These are phyloP conservation scores for Diospyros lotus DNA, from an alignment of 148 eudicot species.

Conservation along the genomic window DNA sequence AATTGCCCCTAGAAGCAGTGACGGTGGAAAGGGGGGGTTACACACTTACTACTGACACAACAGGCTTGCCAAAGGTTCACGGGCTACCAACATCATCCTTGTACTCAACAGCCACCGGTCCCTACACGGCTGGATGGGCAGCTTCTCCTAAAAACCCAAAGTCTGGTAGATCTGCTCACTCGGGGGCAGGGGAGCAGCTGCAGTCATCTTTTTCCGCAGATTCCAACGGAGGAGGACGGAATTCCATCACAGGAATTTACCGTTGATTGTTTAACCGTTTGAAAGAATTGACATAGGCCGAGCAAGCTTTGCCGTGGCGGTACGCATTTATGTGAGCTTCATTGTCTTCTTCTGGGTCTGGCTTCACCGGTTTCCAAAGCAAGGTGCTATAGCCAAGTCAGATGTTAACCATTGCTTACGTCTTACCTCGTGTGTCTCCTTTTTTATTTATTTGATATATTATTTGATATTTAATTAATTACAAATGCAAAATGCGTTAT, in stretches of 20 bases:
- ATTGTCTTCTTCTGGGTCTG: no score
- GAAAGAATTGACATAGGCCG: neutral
- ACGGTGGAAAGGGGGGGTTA: conserved; percentile 84
- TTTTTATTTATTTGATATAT: no score
- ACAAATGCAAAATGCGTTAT: no score
- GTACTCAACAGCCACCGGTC: conserved; percentile 46
- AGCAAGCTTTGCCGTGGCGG: no score
- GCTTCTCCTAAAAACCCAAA: conserved; percentile 60
- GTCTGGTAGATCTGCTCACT: conserved; percentile 75
- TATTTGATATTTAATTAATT: no score
- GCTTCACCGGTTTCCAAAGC: no score
- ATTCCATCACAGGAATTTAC: conserved; percentile 42
- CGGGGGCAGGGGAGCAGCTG: conserved; percentile 73
- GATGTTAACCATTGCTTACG: no score
- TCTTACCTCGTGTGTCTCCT: neutral
- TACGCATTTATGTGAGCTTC: no score
- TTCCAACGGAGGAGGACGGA: conserved; percentile 55
- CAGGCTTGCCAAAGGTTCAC: conserved; percentile 79
- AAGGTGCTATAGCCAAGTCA: no score
- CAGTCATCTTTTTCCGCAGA: conserved; percentile 55
- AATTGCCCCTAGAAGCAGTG: conserved; percentile 87
- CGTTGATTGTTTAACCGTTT: conserved; percentile 19
- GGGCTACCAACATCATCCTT: conserved; percentile 65
- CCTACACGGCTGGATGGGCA: conserved; percentile 59
- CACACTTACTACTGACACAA: conserved; percentile 61